Base-by-base conservation (phyloP, 2,329 filamentous ascomycete genomes). In the Arthrinium puccinioides region DNA sequence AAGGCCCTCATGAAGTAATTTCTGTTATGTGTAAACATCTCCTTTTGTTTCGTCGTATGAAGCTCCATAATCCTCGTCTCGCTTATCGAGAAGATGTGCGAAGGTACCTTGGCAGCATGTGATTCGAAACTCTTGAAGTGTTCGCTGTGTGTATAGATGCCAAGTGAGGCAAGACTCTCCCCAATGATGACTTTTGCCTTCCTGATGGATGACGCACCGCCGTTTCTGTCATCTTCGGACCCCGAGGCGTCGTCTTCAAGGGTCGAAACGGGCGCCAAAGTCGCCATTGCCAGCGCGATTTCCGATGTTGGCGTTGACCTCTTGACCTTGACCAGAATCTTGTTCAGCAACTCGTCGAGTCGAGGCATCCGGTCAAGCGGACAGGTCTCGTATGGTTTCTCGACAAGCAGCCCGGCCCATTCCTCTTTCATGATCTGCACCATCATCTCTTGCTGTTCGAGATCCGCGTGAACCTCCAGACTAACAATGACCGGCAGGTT, bases 351-450 rank as follows among this genome's bases (percentile, higher is more conserved):
- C 10, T 87, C 77, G 11, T 76, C 76, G 0, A 94, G 79, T 21
- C 77, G 73, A 0, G 86, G 83, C 19, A 90, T 73, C 5, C 66
- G 64, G 38, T 73, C 66, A 11, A 59, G 63, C 0, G 78, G 67
- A 54, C 66, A 64, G 49, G 67, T 61, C 15, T 72, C 67, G 15
- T 63, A 70, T 25, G 64, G 64, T 37, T 63, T 51, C 16, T 87
- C 80, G 9, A 96, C 69, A 6, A 97, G 69, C 50, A 84, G 64
- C 0, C 76, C 80, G 27, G 73, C 75, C 88, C 89, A 98, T 45
- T 86, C 83, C 48, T 95, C 79, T 46, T 80, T 80, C 84, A 98
- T 96, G 45, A 97, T 94, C 39, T 85, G 76, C 9, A 95, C 89
- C 86, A 97, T 96, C 35, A 84, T 74, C 45, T 87, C 79, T 59